A percentile compares a stretch with the other conserved stretches of the same genome.
Evolutionary conservation across 2,329 filamentous ascomycete species (phyloP).

Genomic region (Diaporthe longicolla): DNA sequence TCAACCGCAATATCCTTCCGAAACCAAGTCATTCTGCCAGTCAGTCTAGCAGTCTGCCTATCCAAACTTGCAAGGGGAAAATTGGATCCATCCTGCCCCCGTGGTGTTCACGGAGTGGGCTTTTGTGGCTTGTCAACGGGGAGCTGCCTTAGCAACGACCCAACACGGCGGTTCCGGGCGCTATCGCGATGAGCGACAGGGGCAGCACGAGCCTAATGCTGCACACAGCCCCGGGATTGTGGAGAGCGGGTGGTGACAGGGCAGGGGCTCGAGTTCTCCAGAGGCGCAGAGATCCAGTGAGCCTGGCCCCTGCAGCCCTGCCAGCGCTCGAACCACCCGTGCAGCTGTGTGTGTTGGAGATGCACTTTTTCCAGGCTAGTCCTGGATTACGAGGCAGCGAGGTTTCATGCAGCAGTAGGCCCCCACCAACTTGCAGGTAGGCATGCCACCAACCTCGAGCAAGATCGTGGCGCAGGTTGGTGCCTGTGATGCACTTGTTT

Average conservation of each 20-base stretch:
- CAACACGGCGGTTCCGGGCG: conserved; percentile 29
- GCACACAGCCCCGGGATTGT: conserved; percentile 23
- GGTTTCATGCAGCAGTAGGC: conserved; percentile 14
- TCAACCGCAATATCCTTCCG: neutral
- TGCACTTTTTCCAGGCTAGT: neutral
- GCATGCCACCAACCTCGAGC: conserved; percentile 7
- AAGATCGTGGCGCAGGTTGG: conserved; percentile 30
- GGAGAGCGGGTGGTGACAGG: conserved; percentile 18
- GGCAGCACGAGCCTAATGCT: conserved; percentile 34
- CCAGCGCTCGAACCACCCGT: conserved; percentile 6
- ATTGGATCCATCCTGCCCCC: neutral
- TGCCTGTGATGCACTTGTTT: conserved; percentile 3
- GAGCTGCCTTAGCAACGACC: conserved; percentile 35
- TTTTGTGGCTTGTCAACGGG: conserved; percentile 29
- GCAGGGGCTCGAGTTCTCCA: neutral
- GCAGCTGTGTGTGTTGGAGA: neutral
- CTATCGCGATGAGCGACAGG: conserved; percentile 30
- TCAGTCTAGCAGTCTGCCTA: conserved; percentile 27
- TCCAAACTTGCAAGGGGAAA: conserved; percentile 16
- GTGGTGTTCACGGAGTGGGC: neutral
- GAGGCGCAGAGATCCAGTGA: neutral
- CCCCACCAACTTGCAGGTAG: neutral
- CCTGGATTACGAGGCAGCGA: conserved; percentile 22
- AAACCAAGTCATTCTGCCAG: neutral
- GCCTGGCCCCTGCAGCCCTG: conserved; percentile 11